Evolutionary conservation across 78 protist species (phyloP), one percentile per base, ranked within the genome.

Genomic region (Anaeramoeba flamelloides): DNA sequence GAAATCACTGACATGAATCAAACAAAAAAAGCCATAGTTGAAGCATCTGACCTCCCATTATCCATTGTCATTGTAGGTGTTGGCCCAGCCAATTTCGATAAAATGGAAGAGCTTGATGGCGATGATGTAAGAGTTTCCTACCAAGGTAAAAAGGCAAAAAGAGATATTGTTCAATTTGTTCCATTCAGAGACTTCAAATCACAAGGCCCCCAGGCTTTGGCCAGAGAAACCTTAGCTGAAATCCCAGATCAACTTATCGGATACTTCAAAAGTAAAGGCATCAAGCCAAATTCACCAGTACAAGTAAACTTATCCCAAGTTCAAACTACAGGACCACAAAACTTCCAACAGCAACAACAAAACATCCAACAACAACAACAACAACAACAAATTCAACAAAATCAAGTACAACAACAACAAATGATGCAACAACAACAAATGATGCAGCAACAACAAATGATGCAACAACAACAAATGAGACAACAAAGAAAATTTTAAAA

Each of bases 31-130:
- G 39, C n/a, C 37, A 37, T 85, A 26, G 85, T 80, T 53, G 84
- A 79, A 1, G 2, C 38, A 2, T 79, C 87, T 2, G 77, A 84
- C 76, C 37, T 34, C 8, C 86, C 87, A 36, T 36, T 85, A 38
- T 85, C 87, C 3, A 77, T 85, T 39, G 32, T 85, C 64, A 75
- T 85, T 30, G 79, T 79, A 2, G 87, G 87, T 34, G 1, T 85
- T 38, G 87, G 87, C 32, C 85, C 77, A 8, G 80, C 2, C 3
- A 53, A 77, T 2, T 82, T 85, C 32, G 26, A 39, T 37, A 2
- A 85, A 40, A 76, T 85, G 80, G 34, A 33, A 3, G 37, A 75
- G 1, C 38, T 85, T 17, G 86, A 84, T 34, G 53, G 77, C 40
- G 81, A 85, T 39, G 32, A 36, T 1, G 32, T 77, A 17, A 36